Evolutionary conservation across 192 early-diverging fungal genomes (phyloP).

Genomic region (Entomortierella lignicola): DNA sequence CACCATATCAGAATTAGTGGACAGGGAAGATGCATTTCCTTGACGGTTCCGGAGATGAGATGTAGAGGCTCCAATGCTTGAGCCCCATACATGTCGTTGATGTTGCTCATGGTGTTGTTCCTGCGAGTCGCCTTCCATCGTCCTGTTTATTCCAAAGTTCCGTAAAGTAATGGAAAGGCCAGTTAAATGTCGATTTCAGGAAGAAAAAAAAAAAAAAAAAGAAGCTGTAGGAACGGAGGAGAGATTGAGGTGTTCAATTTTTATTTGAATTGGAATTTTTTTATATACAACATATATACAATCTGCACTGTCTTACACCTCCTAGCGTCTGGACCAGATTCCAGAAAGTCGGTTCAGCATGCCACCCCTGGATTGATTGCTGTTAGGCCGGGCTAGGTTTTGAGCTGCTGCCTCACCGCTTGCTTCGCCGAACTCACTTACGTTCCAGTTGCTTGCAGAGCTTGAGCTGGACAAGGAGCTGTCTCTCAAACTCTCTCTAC

Average conservation of each 20-base stretch:
- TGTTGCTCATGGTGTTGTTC: neutral
- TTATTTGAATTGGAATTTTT: conserved; percentile 7
- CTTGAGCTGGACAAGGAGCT: neutral
- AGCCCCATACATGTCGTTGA: neutral
- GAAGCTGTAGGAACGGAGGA: too few species aligned
- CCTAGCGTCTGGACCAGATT: conserved; percentile 43
- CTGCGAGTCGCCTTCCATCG: too few species aligned
- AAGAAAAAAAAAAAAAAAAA: neutral
- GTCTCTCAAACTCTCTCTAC: conserved; percentile 14
- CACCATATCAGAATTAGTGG: neutral
- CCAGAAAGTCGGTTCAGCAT: conserved; percentile 49
- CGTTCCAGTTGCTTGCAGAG: conserved; percentile 15
- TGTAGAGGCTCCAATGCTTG: neutral
- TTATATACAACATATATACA: neutral
- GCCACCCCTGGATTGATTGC: conserved; percentile 4
- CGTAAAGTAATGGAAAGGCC: too few species aligned
- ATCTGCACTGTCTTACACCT: too few species aligned
- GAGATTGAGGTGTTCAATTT: neutral
- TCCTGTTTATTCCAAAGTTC: neutral
- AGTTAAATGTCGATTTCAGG: neutral
- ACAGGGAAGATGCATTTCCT: neutral
- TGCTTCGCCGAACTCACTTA: conserved; percentile 38
- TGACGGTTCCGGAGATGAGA: conserved; percentile 1
- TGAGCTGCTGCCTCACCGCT: conserved; percentile 16
- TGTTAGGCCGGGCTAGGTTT: conserved; percentile 7